These are phyloP conservation scores for Spencermartinsiella europaea DNA, from an alignment of 805 yeast species.

Conservation along the genomic window DNA sequence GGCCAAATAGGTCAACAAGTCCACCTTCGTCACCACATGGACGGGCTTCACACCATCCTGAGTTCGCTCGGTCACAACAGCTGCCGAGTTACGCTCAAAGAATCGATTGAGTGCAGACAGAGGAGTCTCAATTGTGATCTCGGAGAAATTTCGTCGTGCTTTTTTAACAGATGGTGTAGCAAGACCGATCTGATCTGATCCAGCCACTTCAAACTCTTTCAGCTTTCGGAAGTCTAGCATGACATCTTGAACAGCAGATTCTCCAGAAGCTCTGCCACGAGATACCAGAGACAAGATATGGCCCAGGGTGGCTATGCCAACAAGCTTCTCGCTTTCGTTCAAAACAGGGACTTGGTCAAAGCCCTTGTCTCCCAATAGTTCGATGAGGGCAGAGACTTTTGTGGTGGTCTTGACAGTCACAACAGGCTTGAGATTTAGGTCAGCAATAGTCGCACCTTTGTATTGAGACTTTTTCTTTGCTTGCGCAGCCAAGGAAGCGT, in stretches of 20 bases:
- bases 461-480: conserved; percentile 35
- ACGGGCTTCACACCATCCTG: conserved; percentile 53
- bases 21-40: conserved; percentile 85
- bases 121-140: conserved; percentile 60
- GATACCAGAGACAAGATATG: conserved; percentile 64
- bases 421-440: conserved; percentile 72
- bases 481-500: conserved; percentile 38
- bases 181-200: conserved; percentile 37
- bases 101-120: conserved; percentile 66
- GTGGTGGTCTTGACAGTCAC: conserved; percentile 63
- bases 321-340: conserved; percentile 49
- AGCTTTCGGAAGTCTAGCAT: conserved; percentile 73
- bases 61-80: conserved; percentile 65
- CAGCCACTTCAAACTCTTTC: conserved; percentile 46
- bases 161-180: conserved; percentile 29
- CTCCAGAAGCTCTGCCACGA: conserved; percentile 49
- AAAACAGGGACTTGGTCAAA: conserved; percentile 84
- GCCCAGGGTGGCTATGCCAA: conserved; percentile 74
- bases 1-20: conserved; percentile 50
- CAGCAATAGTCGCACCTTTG: conserved; percentile 56
- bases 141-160: conserved; percentile 61
- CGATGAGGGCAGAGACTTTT: conserved; percentile 58
- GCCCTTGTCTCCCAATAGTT: conserved; percentile 65
- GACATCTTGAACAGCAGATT: conserved; percentile 51
- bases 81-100: conserved; percentile 80